phyloP scores from a whole-genome alignment of 2,329 filamentous ascomycete species.

The Fusarium graminum region DNA sequence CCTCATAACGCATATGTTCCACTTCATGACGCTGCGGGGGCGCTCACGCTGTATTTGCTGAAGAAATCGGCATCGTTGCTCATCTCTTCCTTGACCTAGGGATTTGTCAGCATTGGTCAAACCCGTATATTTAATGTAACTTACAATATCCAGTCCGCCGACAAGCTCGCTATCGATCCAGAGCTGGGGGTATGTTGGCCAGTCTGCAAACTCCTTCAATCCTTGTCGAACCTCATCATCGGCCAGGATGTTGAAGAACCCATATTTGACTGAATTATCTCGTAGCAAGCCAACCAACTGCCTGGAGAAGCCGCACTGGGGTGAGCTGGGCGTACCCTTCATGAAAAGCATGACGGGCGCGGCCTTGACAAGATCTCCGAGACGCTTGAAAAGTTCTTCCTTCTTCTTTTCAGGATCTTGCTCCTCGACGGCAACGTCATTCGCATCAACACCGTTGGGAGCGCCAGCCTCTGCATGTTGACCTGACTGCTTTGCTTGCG shows the following conservation, averaged over 20 bases:
- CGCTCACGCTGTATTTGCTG: constrained; percentile 74
- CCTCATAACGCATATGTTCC: constrained; percentile 25
- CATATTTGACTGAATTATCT: constrained; percentile 93
- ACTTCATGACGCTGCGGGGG: constrained; percentile 55
- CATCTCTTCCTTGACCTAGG: constrained; percentile 92
- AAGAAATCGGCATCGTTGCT: constrained; percentile 87
- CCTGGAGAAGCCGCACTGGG: constrained; percentile 92
- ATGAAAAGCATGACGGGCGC: constrained; percentile 99
- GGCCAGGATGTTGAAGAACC: constrained; percentile 98
- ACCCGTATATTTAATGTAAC: constrained; percentile 53
- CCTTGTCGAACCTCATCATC: constrained; percentile 98
- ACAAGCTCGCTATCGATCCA: constrained; percentile 93
- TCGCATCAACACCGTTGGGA: constrained; percentile 55
- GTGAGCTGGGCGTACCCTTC: constrained; percentile 91
- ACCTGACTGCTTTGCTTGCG: constrained; percentile 70
- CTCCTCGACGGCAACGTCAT: constrained; percentile 60
- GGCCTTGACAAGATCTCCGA: constrained; percentile 89
- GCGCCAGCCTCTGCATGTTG: constrained; percentile 54
- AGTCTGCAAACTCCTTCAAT: constrained; percentile 96
- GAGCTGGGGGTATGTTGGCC: constrained; percentile 97
- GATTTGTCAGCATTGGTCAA: constrained; percentile 39
- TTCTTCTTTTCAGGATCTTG: constrained; percentile 73
- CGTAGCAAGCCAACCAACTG: constrained; percentile 88
- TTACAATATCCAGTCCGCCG: constrained; percentile 94
- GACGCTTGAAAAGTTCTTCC: constrained; percentile 85